A percentile compares a stretch with the other conserved stretches of the same genome.
Evolutionary conservation across 208 protist genomes (phyloP).

Genomic region (Trichomonas gallinae): DNA sequence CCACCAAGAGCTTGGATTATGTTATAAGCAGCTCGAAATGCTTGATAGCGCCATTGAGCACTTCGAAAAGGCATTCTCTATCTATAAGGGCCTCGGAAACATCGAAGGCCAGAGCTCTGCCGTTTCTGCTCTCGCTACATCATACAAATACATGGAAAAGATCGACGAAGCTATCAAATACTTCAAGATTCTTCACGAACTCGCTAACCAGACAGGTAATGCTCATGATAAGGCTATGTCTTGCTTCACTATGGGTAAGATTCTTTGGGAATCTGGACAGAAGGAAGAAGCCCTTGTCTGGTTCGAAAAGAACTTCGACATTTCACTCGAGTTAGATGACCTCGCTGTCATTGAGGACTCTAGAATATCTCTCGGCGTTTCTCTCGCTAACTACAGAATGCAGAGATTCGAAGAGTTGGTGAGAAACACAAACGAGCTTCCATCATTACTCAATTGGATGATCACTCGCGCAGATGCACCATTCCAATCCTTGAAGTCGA

Average conservation of each 20-base stretch:
- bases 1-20: not conserved
- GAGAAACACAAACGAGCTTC: not conserved
- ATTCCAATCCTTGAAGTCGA: not conserved
- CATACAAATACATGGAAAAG: conserved; percentile 18
- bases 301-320: conserved; percentile 11
- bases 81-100: not conserved
- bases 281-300: not conserved
- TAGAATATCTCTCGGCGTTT: not conserved
- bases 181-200: conserved; percentile 3
- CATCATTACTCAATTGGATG: not conserved
- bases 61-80: conserved; percentile 12
- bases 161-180: not conserved
- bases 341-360: not conserved
- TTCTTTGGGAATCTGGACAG: not conserved
- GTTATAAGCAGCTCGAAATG: conserved; percentile 10
- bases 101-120: not conserved
- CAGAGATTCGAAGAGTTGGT: not conserved
- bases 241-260: conserved; percentile 20
- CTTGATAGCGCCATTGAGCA: not conserved
- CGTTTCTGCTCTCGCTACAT: not conserved
- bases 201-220: not conserved
- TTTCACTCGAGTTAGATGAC: conserved; percentile 16
- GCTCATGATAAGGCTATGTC: not conserved
- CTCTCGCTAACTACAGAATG: not conserved
- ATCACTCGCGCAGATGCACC: not conserved